A percentile compares a stretch with the other conserved stretches of the same genome.
phyloP scores from a whole-genome alignment of 441 rosid species.

The Macaranga tanarius region DNA sequence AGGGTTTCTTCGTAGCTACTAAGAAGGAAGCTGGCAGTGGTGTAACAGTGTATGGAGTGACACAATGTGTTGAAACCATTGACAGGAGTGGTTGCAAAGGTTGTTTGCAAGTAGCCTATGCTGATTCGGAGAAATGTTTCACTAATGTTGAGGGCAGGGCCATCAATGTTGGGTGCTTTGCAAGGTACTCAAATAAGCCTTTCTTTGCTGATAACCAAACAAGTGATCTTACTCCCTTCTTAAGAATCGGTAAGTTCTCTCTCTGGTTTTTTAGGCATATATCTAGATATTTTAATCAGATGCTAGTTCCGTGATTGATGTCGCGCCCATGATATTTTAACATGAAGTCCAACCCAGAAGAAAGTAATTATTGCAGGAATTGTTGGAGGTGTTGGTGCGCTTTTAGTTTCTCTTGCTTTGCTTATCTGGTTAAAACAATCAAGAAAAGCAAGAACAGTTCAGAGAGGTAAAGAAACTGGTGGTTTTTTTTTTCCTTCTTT shows the following conservation, averaged over 20 bases:
- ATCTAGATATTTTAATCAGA: background rate
- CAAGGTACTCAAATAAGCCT: slow-evolving; percentile 33
- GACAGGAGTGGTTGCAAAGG: slow-evolving; percentile 25
- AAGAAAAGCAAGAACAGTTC: slow-evolving; percentile 14
- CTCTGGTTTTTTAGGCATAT: background rate
- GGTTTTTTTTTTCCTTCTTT: too few relatives aligned
- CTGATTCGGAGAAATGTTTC: slow-evolving; percentile 30
- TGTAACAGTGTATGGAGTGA: slow-evolving; percentile 29
- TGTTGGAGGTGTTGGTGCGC: slow-evolving; percentile 31
- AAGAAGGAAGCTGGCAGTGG: slow-evolving; percentile 11
- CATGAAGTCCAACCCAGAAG: slow-evolving; percentile 24
- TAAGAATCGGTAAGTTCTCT: slow-evolving; percentile 20
- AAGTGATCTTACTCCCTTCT: slow-evolving; percentile 29
- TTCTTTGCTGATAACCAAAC: slow-evolving; percentile 40
- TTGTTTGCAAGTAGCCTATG: slow-evolving; percentile 31
- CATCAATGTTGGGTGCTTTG: slow-evolving; percentile 39
- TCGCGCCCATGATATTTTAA: background rate
- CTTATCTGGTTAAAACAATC: slow-evolving; percentile 27
- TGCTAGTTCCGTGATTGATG: background rate
- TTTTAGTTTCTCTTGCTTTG: slow-evolving; percentile 21
- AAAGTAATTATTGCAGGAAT: slow-evolving; percentile 34
- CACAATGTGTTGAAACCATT: slow-evolving; percentile 43
- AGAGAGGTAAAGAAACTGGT: slow-evolving; percentile 27
- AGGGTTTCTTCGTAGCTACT: slow-evolving; percentile 32
- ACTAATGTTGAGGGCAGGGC: slow-evolving; percentile 28